Base-by-base conservation (phyloP, 192 early-diverging fungal species). In the Pilobolus umbonatus region DNA sequence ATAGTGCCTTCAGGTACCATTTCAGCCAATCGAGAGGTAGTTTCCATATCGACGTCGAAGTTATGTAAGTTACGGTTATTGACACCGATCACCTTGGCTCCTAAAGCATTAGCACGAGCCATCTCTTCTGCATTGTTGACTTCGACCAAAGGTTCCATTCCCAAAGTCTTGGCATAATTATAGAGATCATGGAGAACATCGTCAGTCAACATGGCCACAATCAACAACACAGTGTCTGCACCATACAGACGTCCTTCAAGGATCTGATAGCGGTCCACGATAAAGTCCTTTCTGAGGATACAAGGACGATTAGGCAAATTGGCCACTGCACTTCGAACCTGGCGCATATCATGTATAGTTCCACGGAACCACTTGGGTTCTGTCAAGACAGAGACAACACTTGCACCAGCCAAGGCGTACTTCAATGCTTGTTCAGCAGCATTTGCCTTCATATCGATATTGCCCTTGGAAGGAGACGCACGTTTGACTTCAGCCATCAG, bases 321-420 rank as follows among this genome's bases (percentile, higher is more conserved):
- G 43, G 80, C 78, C 0, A 99, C 49, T 7, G 83, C 85, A 15
- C 67, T 68, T 26, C 95, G 86, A n/a, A 92, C 95, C 32, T 87
- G 80, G 34, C 85, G 84, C 84, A 99, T 80, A 58, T 99, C 98
- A 57, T 90, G 88, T 11, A 99, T 71, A 15, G 80, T 76, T 28
- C 98, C 98, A 74, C 95, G 95, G 80, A 99, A 99, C 98, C 98
- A 99, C 34, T 85, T 95, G 39, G 94, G 90, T 74, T 99, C 98
- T 3, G 98, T 99, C 74, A 99, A 75, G 8, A 99, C 98, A 52
- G 94, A 96, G 57, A 99, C 95, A 1, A 87, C 91, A 17, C 89
- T 83, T 0, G 96, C 98, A 19, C 94, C 93, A 3, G 91, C 94
- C 6, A 75, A 73, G 0, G 95, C 92, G 65, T 99, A 99, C 34